These are phyloP conservation scores for Xylariaceae sp. DNA, from an alignment of 2,329 filamentous ascomycete genomes.

Conservation along the genomic window DNA sequence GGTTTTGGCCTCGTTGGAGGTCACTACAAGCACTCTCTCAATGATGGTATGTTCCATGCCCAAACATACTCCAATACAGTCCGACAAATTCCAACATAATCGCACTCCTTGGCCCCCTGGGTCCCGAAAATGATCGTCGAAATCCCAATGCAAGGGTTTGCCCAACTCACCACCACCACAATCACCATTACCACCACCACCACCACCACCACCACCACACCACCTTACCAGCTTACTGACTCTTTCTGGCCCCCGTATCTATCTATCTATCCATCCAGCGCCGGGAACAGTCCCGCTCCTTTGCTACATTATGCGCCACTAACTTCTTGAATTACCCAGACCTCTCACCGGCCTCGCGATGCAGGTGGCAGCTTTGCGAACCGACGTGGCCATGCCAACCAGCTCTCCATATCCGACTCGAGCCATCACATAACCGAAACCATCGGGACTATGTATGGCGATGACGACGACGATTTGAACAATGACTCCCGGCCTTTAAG, in stretches of 20 bases:
- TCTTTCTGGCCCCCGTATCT: not conserved
- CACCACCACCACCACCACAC: not conserved
- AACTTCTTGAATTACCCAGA: constrained; percentile 42
- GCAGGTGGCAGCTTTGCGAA: constrained; percentile 59
- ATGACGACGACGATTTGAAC: constrained; percentile 62
- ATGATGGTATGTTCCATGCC: constrained; percentile 38
- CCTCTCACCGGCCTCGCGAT: constrained; percentile 62
- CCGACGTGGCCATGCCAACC: constrained; percentile 60
- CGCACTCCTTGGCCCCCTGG: constrained; percentile 14
- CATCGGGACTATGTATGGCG: constrained; percentile 88
- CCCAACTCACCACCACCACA: not conserved
- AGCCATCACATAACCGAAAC: constrained; percentile 94
- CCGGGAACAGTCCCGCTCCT: not conserved
- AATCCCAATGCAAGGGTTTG: no score
- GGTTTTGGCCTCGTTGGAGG: constrained; percentile 33
- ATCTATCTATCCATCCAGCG: not conserved
- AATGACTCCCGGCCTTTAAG: constrained; percentile 67
- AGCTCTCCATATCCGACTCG: constrained; percentile 78
- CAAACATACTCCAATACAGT: no score
- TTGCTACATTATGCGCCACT: constrained; percentile 13
- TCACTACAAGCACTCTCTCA: constrained; percentile 32
- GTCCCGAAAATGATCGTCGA: constrained; percentile 5
- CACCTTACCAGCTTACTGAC: not conserved
- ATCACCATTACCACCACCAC: not conserved
- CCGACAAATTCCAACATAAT: constrained; percentile 11